Evolutionary conservation across 164 flowering plant genomes (phyloP).

Genomic region (Aristolochia californica): DNA sequence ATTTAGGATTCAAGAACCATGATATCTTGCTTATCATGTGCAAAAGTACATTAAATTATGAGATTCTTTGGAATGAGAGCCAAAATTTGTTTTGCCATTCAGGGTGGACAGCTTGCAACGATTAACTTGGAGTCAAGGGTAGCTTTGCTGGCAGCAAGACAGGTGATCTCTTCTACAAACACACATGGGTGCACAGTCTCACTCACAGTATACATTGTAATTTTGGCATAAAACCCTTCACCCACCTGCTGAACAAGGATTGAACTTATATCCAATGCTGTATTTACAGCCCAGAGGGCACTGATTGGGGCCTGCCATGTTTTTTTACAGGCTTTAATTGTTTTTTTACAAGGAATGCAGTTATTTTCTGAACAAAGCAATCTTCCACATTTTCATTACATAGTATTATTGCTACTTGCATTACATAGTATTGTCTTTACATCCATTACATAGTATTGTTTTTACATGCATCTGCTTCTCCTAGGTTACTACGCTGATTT

Average conservation of each 20-base stretch:
- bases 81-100: slow-evolving; percentile 4
- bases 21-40: too few species aligned
- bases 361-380: not conserved
- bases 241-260: not conserved
- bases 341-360: not conserved
- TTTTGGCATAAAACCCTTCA: not conserved
- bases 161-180: slow-evolving; percentile 25
- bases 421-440: not conserved
- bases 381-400: not conserved
- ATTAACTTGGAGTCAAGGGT: slow-evolving; percentile 57
- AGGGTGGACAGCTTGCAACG: slow-evolving; percentile 87
- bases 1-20: too few species aligned
- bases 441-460: not conserved
- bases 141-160: slow-evolving; percentile 68
- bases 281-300: too few species aligned
- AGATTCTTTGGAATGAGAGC: too few species aligned
- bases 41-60: too few species aligned
- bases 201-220: not conserved
- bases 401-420: not conserved
- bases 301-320: not conserved
- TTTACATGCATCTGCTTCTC: not conserved
- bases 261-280: too few species aligned
- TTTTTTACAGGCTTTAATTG: not conserved
- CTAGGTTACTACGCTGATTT: not conserved
- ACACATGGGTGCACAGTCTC: not conserved